Base-by-base conservation (phyloP, 768 basidiomycete genomes). In the Polyporus arcularius region DNA sequence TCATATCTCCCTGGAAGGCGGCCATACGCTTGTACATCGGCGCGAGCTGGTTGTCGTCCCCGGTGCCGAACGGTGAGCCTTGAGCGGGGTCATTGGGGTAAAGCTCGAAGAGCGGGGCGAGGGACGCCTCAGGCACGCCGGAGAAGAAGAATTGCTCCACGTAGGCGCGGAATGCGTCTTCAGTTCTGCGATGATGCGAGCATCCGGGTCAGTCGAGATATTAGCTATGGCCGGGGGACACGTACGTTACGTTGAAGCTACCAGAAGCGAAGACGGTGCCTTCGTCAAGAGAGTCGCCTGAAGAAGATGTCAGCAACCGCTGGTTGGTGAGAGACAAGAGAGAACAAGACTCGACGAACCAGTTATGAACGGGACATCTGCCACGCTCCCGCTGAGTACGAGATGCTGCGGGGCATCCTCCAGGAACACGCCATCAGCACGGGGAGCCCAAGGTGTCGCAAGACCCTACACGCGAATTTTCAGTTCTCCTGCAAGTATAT, bases 341-440 rank as follows among this genome's bases (percentile, higher is more conserved):
- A 26, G 21, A 26, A 26, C 21, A 26, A 2, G 21, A 26, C 21
- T 26, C 21, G 21, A 26, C 21, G 21, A 26, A 71, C 82, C 82
- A 1, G 73, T 80, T 38, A 85, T 71, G 61, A 79, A 79, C 0
- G 81, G 82, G 6, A 85, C 71, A 10, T 76, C 75, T 0, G 82
- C 81, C 7, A 35, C 11, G 35, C 11, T 35, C 35, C 35, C 35
- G 35, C 35, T 11, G 11, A 35, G 35, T 35, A 35, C 35, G 35
- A 35, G 35, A 35, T 35, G 35, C 35, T 35, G 35, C 35, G 11
- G 35, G 35, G 35, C 35, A 1, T 6, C 35, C 35, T 35, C 11
- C 35, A 35, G 3, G 35, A 35, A 11, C 7, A 35, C 35, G 16
- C 82, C 83, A 62, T 86, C 84, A 6, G 75, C 70, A 4, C 81